These are phyloP conservation scores for Nakaseomyces bracarensis DNA, from an alignment of 1,139 yeast species.

Conservation along the genomic window DNA sequence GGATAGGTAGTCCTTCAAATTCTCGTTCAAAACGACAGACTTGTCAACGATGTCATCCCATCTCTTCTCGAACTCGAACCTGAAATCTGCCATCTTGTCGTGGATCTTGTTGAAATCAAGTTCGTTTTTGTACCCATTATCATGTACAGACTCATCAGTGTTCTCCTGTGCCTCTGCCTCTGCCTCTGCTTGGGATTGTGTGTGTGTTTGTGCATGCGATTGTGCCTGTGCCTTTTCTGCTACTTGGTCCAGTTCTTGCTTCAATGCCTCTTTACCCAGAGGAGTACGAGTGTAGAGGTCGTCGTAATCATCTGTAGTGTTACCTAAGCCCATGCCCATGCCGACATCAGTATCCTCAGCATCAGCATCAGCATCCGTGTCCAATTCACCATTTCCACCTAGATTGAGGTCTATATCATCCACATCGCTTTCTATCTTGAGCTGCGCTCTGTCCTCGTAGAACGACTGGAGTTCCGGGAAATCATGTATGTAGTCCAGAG, in stretches of 20 bases:
- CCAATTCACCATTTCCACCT: constrained; percentile 5
- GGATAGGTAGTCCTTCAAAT: constrained; percentile 27
- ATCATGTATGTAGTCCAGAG: constrained; percentile 22
- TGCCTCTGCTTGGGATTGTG: constrained; percentile 5
- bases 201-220: too few relatives aligned
- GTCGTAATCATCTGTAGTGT: too few relatives aligned
- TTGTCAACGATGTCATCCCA: constrained; percentile 20
- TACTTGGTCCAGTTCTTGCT: too few relatives aligned
- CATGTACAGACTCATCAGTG: constrained; percentile 10
- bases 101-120: constrained; percentile 11
- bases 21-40: constrained; percentile 20
- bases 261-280: too few relatives aligned
- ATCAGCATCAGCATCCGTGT: constrained; percentile 1
- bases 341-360: too few relatives aligned
- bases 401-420: too few relatives aligned
- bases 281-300: too few relatives aligned
- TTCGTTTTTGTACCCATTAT: constrained; percentile 5
- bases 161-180: not conserved
- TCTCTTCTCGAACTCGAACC: constrained; percentile 22
- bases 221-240: too few relatives aligned
- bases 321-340: too few relatives aligned
- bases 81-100: constrained; percentile 11
- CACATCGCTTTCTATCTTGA: constrained; percentile 12
- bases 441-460: constrained; percentile 15
- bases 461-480: constrained; percentile 28